Evolutionary conservation across 1,284 basidiomycete genomes (phyloP), one percentile per base, ranked within the genome.

Genomic region (Ganoderma multipileum): DNA sequence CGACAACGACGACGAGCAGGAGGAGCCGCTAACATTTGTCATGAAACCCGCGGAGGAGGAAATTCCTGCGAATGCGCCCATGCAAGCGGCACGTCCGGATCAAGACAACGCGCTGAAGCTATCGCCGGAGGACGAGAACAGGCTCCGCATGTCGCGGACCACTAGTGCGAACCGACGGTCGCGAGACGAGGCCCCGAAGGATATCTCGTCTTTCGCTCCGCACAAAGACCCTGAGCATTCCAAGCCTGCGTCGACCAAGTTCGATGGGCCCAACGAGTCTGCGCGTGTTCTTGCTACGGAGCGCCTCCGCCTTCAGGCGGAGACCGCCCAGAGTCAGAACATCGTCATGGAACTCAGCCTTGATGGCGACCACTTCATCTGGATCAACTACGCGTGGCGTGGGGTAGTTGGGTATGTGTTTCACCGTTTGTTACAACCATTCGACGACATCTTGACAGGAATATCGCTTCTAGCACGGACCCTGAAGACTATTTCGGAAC

Each of bases 321-420:
- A 99, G 79, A 94, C 94, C 6, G 95, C 95, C 18, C 95, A 97
- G 81, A 95, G 92, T 77, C 93, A 95, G 79, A 98, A 97, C 75
- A 95, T 98, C 64, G 94, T 99, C 39, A 88, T 99, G 85, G 98
- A 99, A 80, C 89, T 99, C 33, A 93, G 92, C 78, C 84, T 99
- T 71, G 95, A 98, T 77, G 96, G 95, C 8, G 96, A 99, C 78
- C 92, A 97, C 76, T 87, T 95, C 72, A 85, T 93, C 72, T 99
- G 97, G 91, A 87, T 98, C 66, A 99, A 98, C 81, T 95, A 97
- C 76, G 95, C 97, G 0, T 95, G 98, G 95, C 86, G 90, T 74
- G 90, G 93, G 63, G 95, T 99, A 33, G 89, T 97, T 63, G 97
- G 97, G 96, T 97, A 81, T 75, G 95, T 86, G 42, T 63, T 65